These are phyloP conservation scores for Hypoxylon fuscum DNA, from an alignment of 495 filamentous ascomycete genomes.

Conservation along the genomic window DNA sequence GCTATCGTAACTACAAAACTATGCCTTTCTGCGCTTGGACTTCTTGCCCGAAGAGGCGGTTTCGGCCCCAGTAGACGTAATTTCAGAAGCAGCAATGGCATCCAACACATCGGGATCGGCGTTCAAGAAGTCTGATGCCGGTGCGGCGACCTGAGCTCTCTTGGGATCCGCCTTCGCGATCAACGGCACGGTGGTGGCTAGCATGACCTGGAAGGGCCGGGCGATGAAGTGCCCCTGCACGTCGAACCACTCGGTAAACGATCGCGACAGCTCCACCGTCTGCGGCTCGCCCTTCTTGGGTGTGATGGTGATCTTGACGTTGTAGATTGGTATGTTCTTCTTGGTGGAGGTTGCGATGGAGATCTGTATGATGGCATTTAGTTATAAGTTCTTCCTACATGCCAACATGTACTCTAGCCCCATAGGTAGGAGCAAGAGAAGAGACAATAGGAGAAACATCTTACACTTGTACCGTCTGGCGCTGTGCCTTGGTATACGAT, in stretches of 20 bases:
- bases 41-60: conserved; percentile 45
- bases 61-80: conserved; percentile 40
- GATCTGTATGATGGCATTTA: conserved; percentile 57
- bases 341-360: conserved; percentile 71
- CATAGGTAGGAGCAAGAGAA: too few species aligned
- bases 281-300: conserved; percentile 46
- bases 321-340: conserved; percentile 82
- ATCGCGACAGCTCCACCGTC: conserved; percentile 64
- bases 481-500: conserved; percentile 77
- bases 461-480: conserved; percentile 49
- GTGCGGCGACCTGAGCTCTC: conserved; percentile 44
- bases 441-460: conserved; percentile 1
- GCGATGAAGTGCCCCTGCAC: conserved; percentile 81
- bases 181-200: conserved; percentile 70
- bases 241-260: conserved; percentile 91
- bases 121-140: conserved; percentile 33
- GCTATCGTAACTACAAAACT: conserved; percentile 9
- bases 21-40: conserved; percentile 58
- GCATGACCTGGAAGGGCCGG: conserved; percentile 82
- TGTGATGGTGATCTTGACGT: conserved; percentile 69
- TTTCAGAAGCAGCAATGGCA: conserved; percentile 47
- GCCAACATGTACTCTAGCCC: background rate
- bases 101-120: conserved; percentile 54
- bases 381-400: background rate
- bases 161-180: conserved; percentile 70